Evolutionary conservation across 2,329 filamentous ascomycete species (phyloP), one percentile per base, ranked within the genome.

Genomic region (Fusarium hostae): DNA sequence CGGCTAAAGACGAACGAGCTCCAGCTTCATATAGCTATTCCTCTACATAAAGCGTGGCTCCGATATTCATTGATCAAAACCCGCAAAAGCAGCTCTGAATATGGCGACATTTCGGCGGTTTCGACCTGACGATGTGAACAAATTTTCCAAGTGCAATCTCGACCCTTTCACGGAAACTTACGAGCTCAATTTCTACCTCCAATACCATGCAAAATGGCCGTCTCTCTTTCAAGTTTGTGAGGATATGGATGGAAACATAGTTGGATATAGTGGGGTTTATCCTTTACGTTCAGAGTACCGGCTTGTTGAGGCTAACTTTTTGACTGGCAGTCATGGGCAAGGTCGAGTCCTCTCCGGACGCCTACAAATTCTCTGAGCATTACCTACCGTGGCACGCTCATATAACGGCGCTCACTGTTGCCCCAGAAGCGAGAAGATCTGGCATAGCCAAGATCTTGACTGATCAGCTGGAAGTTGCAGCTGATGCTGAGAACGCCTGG

Each of bases 341-440:
- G 84, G 89, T 97, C 67, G 95, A 98, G 85, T 91, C 94, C 71
- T 97, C 94, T 59, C 92, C 93, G 20, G 86, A 93, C 47, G 90
- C 90, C 58, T 89, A 92, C 80, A 87, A 89, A 66, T 90, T 90
- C 77, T 96, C 94, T 54, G 87, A 91, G 77, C 94, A 98, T 83
- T 97, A 97, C 83, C 91, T 97, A n/a, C 95, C 95, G n/a, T 98
- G 94, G 94, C 96, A 99, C 84, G 95, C 94, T 24, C 96, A 99
- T 82, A 97, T 99, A 79, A 99, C 96, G 8, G 96, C 95, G 39
- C 86, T 99, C 56, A 98, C 96, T 1, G 94, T 99, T 24, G 92
- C 95, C 1, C 96, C 96, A 0, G 90, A 92, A 62, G 94, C 94
- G 54, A 91, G 96, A 32, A 89, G 96, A 45, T 87, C 96, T 20